Conservation (phyloP, 2,329 filamentous ascomycete species). For the Cladobotryum protrusum region DNA sequence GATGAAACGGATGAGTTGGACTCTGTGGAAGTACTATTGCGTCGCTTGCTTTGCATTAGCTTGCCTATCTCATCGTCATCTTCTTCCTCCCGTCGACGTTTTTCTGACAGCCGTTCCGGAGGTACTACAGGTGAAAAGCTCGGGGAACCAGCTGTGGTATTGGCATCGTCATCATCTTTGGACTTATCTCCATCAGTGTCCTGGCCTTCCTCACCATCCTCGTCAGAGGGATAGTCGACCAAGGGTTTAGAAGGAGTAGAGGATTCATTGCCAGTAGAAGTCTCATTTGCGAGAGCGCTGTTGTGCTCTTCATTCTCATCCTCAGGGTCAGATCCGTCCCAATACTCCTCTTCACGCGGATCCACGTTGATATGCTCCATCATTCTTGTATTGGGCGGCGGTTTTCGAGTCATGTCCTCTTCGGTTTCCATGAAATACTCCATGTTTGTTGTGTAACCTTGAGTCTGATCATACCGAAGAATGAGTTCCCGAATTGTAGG, state of each 20-base stretch:
- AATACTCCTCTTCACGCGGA: conserved; percentile 84
- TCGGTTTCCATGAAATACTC: conserved; percentile 71
- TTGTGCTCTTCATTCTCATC: conserved; percentile 55
- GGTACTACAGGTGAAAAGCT: conserved; percentile 41
- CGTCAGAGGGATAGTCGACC: conserved; percentile 90
- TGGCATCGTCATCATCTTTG: conserved; percentile 27
- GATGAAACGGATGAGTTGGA: conserved; percentile 32
- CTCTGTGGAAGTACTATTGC: conserved; percentile 50
- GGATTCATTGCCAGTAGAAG: conserved; percentile 48
- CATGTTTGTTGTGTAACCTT: conserved; percentile 57
- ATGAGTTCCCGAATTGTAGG: conserved; percentile 77
- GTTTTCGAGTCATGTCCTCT: conserved; percentile 45
- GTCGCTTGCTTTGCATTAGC: conserved; percentile 60
- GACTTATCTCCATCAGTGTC: conserved; percentile 43
- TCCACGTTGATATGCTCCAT: conserved; percentile 72
- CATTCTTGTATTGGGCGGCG: conserved; percentile 45
- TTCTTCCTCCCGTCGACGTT: conserved; percentile 83
- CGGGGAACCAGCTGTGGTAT: conserved; percentile 20
- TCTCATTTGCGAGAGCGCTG: conserved; percentile 15
- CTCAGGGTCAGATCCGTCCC: conserved; percentile 81
- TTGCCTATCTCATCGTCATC: conserved; percentile 91
- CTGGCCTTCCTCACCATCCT: conserved; percentile 58
- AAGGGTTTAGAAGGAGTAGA: conserved; percentile 62
- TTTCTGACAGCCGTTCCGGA: conserved; percentile 77
- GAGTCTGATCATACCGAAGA: conserved; percentile 70